Base-by-base conservation (phyloP, 2,329 filamentous ascomycete genomes). In the Clonostachys rosea region DNA sequence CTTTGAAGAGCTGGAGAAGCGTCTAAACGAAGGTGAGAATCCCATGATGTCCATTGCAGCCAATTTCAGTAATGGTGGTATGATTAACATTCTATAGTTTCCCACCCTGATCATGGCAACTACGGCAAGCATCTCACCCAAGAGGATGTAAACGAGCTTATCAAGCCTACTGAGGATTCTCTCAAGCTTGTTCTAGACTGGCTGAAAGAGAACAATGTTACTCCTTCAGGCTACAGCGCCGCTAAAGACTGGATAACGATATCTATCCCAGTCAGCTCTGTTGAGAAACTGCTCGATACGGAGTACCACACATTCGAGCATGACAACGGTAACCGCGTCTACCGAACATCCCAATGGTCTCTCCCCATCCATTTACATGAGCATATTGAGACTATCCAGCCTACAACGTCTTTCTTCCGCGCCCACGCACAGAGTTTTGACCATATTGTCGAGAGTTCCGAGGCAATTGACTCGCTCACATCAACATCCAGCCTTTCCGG, bases 391-490 rank as follows among this genome's bases (percentile, higher is more conserved):
- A 36, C 40, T 16, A 43, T 47, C 18, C 45, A 43, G 33, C 45
- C 45, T 35, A 42, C 40, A 18, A 47, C 45, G 11, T 47, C 45
- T 10, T 43, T 47, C 45, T 47, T 42, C 39, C 45, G 33, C n/a
- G 45, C 36, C 16, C 37, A 46, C 16, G 44, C 44, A n/a, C 36
- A 46, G 20, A 30, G 44, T 16, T 20, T 42, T 12, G 44, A 46
- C 30, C 37, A 46, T 20, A 34, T 46, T 16, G 44, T 42, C 33
- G 44, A 42, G 13, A 39, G 42, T 34, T 16, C 36, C 30, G 34
- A 16, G 5, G 36, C 36, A n/a, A 16, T 34, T 13, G 11, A 41
- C 4, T 41, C 17, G 9, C 11, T 18, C 17, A 14, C 37, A 20
- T 33, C 13, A 39, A 46, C 18, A 16, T 24, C 34, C 36, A 24